A percentile compares a stretch with the other conserved stretches of the same genome.
Conservation (phyloP, 208 protist species). For the Trypanosoma theileri region DNA sequence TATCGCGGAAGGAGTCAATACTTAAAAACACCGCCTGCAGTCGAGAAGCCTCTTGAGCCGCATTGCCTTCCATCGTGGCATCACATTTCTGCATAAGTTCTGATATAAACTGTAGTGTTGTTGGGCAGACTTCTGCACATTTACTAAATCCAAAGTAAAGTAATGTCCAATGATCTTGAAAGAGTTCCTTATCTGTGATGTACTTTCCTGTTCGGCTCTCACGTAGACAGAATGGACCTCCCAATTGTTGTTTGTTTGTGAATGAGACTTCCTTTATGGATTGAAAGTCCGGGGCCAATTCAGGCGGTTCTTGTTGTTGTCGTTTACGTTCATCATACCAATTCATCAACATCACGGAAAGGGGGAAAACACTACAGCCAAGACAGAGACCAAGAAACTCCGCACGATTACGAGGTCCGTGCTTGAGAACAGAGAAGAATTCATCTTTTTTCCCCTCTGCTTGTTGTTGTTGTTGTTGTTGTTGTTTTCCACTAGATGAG, state of each 20-base stretch:
- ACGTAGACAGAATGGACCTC: slow-evolving; percentile 63
- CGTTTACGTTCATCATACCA: slow-evolving; percentile 50
- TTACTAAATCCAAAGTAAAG: slow-evolving; percentile 90
- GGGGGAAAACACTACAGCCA: slow-evolving; percentile 59
- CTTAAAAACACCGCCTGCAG: slow-evolving; percentile 80
- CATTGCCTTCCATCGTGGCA: slow-evolving; percentile 30
- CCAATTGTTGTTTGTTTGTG: slow-evolving; percentile 54
- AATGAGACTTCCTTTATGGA: slow-evolving; percentile 42
- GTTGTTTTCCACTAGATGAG: neutral
- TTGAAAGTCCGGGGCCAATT: slow-evolving; percentile 53
- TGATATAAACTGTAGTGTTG: slow-evolving; percentile 65
- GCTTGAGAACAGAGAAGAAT: slow-evolving; percentile 19
- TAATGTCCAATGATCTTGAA: slow-evolving; percentile 76
- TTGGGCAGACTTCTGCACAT: slow-evolving; percentile 83
- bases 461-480: neutral
- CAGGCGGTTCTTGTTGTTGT: slow-evolving; percentile 1
- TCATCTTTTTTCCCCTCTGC: neutral
- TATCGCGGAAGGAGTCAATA: slow-evolving; percentile 79
- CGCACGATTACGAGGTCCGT: slow-evolving; percentile 52
- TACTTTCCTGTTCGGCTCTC: slow-evolving; percentile 63
- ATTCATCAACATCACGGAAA: slow-evolving; percentile 43
- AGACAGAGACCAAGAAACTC: slow-evolving; percentile 61
- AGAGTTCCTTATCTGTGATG: slow-evolving; percentile 67
- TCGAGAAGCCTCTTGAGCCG: slow-evolving; percentile 37
- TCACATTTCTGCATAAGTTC: slow-evolving; percentile 62